phyloP scores from a whole-genome alignment of 768 basidiomycete species.

The Amanita exitialis region DNA sequence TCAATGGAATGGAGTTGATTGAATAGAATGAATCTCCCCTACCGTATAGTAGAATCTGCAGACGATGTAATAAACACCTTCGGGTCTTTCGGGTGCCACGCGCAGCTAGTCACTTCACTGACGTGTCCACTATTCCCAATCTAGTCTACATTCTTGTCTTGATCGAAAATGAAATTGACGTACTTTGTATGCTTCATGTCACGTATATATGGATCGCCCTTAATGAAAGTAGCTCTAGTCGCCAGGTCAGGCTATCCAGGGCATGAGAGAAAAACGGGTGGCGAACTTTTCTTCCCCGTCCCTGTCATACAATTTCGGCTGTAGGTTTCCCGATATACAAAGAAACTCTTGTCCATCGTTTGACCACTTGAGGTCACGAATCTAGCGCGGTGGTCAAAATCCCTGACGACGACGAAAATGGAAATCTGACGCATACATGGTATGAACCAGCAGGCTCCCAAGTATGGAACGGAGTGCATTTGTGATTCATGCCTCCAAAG shows the following conservation, averaged over 20 bases:
- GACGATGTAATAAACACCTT: conserved; percentile 86
- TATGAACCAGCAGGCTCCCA: conserved; percentile 95
- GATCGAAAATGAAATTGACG: conserved; percentile 19
- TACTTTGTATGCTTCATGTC: conserved; percentile 99
- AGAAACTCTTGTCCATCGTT: conserved; percentile 81
- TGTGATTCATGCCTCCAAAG: conserved; percentile 93
- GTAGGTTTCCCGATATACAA: conserved; percentile 78
- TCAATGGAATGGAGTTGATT: not conserved
- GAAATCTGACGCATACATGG: conserved; percentile 46
- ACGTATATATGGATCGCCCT: conserved; percentile 96
- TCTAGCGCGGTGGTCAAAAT: conserved; percentile 30
- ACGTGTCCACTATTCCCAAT: conserved; percentile 75
- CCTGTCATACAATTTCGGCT: conserved; percentile 83
- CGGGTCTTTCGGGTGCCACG: conserved; percentile 87
- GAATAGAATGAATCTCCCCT: conserved; percentile 7
- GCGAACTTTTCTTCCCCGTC: conserved; percentile 91
- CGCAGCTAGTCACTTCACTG: conserved; percentile 78
- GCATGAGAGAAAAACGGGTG: conserved; percentile 8
- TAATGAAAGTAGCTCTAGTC: conserved; percentile 66
- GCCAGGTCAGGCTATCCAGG: conserved; percentile 39
- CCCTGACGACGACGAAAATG: conserved; percentile 4
- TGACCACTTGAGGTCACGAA: conserved; percentile 87
- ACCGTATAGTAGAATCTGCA: conserved; percentile 95
- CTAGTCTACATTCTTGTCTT: conserved; percentile 1
- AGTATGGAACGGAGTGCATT: conserved; percentile 89